phyloP scores from a whole-genome alignment of 768 basidiomycete species.

The Kondoa malvinella region DNA sequence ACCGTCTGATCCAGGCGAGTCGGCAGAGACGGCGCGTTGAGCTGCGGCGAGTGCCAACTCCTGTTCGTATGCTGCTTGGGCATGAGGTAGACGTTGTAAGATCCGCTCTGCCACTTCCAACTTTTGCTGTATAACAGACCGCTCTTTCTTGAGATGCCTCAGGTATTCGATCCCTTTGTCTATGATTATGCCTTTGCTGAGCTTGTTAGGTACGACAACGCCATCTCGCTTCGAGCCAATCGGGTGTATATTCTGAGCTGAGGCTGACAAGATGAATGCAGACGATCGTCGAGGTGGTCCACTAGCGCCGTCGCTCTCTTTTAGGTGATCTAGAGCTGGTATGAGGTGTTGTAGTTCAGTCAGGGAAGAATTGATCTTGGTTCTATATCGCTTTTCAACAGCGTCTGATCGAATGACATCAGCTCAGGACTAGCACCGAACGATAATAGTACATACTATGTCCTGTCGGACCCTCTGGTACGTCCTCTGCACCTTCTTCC shows the following conservation, averaged over 20 bases:
- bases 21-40: neutral
- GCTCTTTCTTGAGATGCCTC: neutral
- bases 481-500: neutral
- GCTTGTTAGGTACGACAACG: slow-evolving; percentile 4
- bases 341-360: slow-evolving; percentile 2
- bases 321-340: neutral
- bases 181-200: slow-evolving; percentile 6
- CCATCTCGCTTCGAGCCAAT: slow-evolving; percentile 4
- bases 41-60: neutral
- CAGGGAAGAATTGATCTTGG: slow-evolving; percentile 9
- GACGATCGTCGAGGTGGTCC: neutral
- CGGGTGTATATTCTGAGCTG: neutral
- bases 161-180: slow-evolving; percentile 9
- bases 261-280: slow-evolving; percentile 1
- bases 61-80: neutral
- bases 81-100: neutral
- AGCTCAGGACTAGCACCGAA: neutral
- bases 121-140: neutral
- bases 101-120: slow-evolving; percentile 1
- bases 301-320: neutral
- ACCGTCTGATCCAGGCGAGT: neutral
- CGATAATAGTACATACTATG: neutral
- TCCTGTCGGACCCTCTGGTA: neutral
- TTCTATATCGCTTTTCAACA: slow-evolving; percentile 6
- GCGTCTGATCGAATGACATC: slow-evolving; percentile 1